Conservation (phyloP, 257 asterid species). For the Knoxia roxburghii region DNA sequence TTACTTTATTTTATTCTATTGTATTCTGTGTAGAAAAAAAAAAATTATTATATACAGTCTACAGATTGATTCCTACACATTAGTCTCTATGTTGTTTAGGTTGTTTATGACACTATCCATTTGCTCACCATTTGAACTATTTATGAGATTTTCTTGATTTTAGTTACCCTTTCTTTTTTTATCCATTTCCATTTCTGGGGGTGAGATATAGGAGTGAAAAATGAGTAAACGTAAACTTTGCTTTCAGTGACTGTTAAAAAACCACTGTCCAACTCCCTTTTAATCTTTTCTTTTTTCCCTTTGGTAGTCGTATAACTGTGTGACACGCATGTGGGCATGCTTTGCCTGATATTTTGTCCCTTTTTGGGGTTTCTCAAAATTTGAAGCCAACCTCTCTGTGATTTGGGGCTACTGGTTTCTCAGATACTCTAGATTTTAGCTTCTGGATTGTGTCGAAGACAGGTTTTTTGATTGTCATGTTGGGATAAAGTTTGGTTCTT, state of each 20-base stretch:
- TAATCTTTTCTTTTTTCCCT: neutral
- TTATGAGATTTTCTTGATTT: neutral
- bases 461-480: slow-evolving; percentile 17
- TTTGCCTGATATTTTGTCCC: neutral
- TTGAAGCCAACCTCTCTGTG: neutral
- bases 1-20: neutral
- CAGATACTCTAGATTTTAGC: slow-evolving; percentile 16
- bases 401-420: slow-evolving; percentile 2
- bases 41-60: too few relatives aligned
- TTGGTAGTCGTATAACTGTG: neutral
- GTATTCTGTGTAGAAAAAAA: slow-evolving; percentile 5
- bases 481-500: slow-evolving; percentile 21
- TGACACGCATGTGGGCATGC: slow-evolving; percentile 14
- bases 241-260: slow-evolving; percentile 22
- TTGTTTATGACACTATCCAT: too few relatives aligned
- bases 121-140: neutral
- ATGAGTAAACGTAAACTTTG: neutral
- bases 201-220: neutral
- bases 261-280: slow-evolving; percentile 1
- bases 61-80: too few relatives aligned
- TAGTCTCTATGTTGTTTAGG: too few relatives aligned
- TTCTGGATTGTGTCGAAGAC: slow-evolving; percentile 14
- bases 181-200: neutral
- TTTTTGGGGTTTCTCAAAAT: neutral
- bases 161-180: neutral